A percentile compares a stretch with the other conserved stretches of the same genome.
These are phyloP conservation scores for Hemileccinum hortonii DNA, from an alignment of 1,284 basidiomycete genomes.

Conservation along the genomic window DNA sequence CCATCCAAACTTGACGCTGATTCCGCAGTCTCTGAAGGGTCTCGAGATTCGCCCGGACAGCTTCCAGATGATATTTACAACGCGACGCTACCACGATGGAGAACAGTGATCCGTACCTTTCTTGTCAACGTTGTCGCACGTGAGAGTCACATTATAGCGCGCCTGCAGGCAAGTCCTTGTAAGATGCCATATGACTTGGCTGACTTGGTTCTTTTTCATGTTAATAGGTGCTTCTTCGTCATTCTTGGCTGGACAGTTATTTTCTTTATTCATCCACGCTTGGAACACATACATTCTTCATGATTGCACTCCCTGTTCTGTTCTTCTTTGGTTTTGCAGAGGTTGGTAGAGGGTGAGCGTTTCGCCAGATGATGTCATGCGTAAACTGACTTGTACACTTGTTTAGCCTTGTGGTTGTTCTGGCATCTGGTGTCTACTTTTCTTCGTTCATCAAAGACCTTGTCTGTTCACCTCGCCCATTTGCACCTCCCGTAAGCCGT, in stretches of 20 bases:
- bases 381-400: not conserved
- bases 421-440: constrained; percentile 81
- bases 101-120: constrained; percentile 50
- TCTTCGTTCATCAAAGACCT: constrained; percentile 88
- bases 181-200: not conserved
- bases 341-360: constrained; percentile 69
- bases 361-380: not conserved
- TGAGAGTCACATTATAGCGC: constrained; percentile 69
- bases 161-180: constrained; percentile 58
- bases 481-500: constrained; percentile 85
- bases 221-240: constrained; percentile 55
- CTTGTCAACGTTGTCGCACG: constrained; percentile 59
- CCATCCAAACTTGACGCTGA: constrained; percentile 3
- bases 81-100: constrained; percentile 48
- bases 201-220: constrained; percentile 1
- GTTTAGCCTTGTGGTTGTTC: constrained; percentile 66
- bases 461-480: constrained; percentile 88
- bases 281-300: constrained; percentile 94
- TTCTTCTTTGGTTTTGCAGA: constrained; percentile 85
- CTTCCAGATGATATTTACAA: constrained; percentile 28
- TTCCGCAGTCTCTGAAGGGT: not conserved
- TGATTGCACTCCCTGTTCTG: constrained; percentile 81
- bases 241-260: constrained; percentile 77
- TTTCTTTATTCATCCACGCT: constrained; percentile 90
- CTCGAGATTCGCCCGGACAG: constrained; percentile 14